Percentiles rank a stretch among this genome's conserved stretches.
phyloP scores from a whole-genome alignment of 2,329 filamentous ascomycete genomes.

The Pseudogymnoascus sp. region DNA sequence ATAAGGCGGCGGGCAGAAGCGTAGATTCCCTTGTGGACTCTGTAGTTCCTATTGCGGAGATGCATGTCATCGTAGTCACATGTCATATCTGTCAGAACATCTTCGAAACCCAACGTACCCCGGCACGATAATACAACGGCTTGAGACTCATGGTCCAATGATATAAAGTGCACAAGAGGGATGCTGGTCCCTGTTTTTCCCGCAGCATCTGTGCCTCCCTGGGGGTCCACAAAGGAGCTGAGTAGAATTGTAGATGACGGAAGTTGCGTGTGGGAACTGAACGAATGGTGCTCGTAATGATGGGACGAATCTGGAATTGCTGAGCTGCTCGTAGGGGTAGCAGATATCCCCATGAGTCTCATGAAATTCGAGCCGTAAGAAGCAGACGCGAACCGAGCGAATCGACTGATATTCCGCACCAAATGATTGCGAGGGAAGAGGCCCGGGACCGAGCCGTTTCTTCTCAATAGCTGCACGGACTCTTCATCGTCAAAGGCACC shows the following conservation, averaged over 20 bases:
- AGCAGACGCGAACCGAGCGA: conserved; percentile 61
- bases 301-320: conserved; percentile 30
- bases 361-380: conserved; percentile 60
- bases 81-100: conserved; percentile 51
- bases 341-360: conserved; percentile 56
- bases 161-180: conserved; percentile 50
- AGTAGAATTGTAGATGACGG: conserved; percentile 50
- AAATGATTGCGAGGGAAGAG: conserved; percentile 55
- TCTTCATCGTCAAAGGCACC: conserved; percentile 25
- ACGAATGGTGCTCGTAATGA: conserved; percentile 56
- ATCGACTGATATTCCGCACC: conserved; percentile 55
- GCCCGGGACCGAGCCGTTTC: conserved; percentile 48
- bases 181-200: conserved; percentile 46
- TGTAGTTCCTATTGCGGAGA: conserved; percentile 45
- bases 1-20: conserved; percentile 47
- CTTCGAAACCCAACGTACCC: conserved; percentile 51
- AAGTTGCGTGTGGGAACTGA: conserved; percentile 56
- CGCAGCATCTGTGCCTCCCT: conserved; percentile 44
- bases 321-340: conserved; percentile 32
- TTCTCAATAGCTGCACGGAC: conserved; percentile 23
- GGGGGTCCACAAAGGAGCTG: conserved; percentile 50
- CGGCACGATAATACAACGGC: conserved; percentile 49
- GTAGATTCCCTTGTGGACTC: conserved; percentile 51
- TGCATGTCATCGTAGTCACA: conserved; percentile 47
- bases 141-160: conserved; percentile 50